Evolutionary conservation across 2,329 filamentous ascomycete genomes (phyloP).

Genomic region (Pezicula radicicola): DNA sequence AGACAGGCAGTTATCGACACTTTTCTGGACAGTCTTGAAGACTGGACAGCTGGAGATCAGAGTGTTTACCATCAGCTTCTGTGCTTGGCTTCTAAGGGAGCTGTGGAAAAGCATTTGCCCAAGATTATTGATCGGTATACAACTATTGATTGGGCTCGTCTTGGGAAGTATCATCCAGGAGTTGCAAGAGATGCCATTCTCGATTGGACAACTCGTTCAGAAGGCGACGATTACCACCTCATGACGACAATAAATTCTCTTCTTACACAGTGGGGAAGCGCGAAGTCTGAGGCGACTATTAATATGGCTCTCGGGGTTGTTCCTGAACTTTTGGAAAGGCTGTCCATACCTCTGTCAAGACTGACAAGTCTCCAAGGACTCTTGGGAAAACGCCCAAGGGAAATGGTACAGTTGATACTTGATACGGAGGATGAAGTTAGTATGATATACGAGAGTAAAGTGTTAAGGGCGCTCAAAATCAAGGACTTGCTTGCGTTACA

Average conservation of each 20-base stretch:
- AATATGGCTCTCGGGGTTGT: neutral
- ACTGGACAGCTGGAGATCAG: neutral
- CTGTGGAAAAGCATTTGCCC: slow-evolving; percentile 3
- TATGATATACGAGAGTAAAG: neutral
- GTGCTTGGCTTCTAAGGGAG: neutral
- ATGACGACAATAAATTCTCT: neutral
- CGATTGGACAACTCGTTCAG: slow-evolving; percentile 2
- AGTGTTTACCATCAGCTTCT: slow-evolving; percentile 2
- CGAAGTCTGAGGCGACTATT: neutral
- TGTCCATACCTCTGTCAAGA: slow-evolving; percentile 2
- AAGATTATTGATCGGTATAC: slow-evolving; percentile 3
- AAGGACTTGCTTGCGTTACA: neutral
- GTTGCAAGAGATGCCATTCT: neutral
- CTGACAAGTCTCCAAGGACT: slow-evolving; percentile 1
- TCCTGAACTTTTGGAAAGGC: no score
- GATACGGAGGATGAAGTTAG: slow-evolving; percentile 1
- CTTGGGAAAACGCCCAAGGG: neutral
- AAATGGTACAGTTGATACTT: slow-evolving; percentile 5
- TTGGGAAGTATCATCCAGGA: slow-evolving; percentile 8
- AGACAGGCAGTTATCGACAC: slow-evolving; percentile 5
- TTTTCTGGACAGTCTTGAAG: slow-evolving; percentile 5
- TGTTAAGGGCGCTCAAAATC: slow-evolving; percentile 1
- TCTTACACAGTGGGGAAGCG: slow-evolving; percentile 3
- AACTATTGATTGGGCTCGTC: slow-evolving; percentile 3
- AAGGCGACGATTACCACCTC: neutral